Base-by-base conservation (phyloP, 139 green algal species). In the Asterochloris erici region DNA sequence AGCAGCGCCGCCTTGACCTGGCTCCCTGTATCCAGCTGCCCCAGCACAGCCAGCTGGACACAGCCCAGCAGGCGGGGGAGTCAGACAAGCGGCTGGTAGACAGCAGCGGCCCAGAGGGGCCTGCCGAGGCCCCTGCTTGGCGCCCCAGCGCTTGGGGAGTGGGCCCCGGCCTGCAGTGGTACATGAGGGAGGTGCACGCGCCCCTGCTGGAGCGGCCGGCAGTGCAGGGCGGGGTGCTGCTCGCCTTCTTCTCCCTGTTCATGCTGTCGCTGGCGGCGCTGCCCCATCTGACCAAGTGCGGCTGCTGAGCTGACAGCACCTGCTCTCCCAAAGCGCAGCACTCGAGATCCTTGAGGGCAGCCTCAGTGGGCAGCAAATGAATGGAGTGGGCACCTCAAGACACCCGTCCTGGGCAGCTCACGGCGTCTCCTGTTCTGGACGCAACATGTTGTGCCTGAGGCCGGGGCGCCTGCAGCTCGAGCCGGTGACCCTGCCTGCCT, bases 181-280 rank as follows among this genome's bases (percentile, higher is more conserved):
- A 92, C 86, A 93, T 96, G 85, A 85, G 88, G 64, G 63, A 82
- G 12, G 74, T 93, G 26, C 91, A 95, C 77, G 90, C 90, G 0
- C 92, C 92, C 0, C 17, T 84, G 73, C 84, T 96, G 83, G 70
- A 83, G 16, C 77, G 80, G 66, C 88, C 85, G 0, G 54, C 28
- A 15, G 88, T 86, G 64, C 92, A 96, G 85, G 80, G 70, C 11
- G 82, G 29, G 0, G 88, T 95, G 68, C 85, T 94, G 79, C 77
- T 77, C 12, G 16, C 90, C 16, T 92, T 93, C 61, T 29, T 74
- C 16, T 82, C 75, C 14, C 23, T 83, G 10, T 83, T 88, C 69
- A 66, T 91, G 66, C 68, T 86, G 19, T 81, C 73, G 70, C 69
- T 81, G 26, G 86, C 86, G 27, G 23, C 79, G 63, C 79, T 91